Percentiles rank a stretch among this genome's conserved stretches.
Evolutionary conservation across 306 rosid species (phyloP).

Genomic region (Prunus kanzakura): DNA sequence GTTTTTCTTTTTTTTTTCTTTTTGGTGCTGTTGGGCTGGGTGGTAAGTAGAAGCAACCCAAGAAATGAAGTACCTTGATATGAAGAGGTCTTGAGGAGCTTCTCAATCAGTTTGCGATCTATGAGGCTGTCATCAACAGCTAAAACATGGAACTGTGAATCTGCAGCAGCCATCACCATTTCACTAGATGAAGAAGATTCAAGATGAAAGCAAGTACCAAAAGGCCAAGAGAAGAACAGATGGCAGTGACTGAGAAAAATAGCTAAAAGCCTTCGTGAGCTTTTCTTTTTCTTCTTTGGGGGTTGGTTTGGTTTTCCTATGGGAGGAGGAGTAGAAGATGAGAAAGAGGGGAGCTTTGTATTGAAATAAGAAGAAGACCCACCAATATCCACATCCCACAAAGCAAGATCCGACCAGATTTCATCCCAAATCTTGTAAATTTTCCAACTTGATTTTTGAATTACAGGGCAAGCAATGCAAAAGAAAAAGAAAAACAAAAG

Average conservation of each 20-base stretch:
- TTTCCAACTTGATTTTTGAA: constrained; percentile 68
- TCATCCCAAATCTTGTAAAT: constrained; percentile 77
- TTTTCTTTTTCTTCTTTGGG: background rate
- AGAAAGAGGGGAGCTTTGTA: constrained; percentile 38
- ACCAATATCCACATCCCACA: constrained; percentile 74
- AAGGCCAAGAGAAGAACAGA: background rate
- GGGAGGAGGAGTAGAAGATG: constrained; percentile 1
- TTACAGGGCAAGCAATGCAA: constrained; percentile 72
- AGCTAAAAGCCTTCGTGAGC: background rate
- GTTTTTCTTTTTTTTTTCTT: background rate
- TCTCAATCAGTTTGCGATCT: constrained; percentile 83
- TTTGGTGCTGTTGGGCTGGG: background rate
- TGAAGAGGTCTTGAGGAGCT: constrained; percentile 76
- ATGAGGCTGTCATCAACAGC: constrained; percentile 91
- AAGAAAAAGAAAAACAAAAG: background rate
- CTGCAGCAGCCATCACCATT: constrained; percentile 71
- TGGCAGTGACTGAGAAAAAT: constrained; percentile 1
- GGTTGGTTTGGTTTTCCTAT: background rate
- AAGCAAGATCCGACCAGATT: constrained; percentile 99
- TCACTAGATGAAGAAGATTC: constrained; percentile 24
- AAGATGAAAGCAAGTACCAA: constrained; percentile 8
- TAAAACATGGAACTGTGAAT: constrained; percentile 82
- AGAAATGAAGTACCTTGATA: constrained; percentile 57
- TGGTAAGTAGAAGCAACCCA: background rate
- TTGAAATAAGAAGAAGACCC: constrained; percentile 50